Conservation (phyloP, 805 yeast species). For the Candida easanensis region DNA sequence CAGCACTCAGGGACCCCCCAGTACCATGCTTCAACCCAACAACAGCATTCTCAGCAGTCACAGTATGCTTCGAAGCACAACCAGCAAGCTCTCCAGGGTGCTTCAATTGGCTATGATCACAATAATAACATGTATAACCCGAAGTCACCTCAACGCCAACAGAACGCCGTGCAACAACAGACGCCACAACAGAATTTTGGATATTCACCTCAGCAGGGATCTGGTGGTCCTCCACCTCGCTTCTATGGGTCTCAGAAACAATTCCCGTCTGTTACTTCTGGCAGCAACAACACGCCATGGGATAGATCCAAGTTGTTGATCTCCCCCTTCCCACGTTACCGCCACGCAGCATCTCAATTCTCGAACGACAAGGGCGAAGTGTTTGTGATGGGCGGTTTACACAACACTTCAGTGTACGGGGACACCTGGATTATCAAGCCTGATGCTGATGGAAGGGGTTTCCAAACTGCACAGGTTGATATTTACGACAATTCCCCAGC, state of each 20-base stretch:
- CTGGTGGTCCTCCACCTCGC: constrained; percentile 8
- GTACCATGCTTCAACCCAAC: too few relatives aligned
- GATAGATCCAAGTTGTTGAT: constrained; percentile 55
- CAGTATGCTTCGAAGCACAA: constrained; percentile 1
- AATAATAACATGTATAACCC: constrained; percentile 25
- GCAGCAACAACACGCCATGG: constrained; percentile 52
- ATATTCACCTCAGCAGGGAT: constrained; percentile 6
- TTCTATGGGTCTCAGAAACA: constrained; percentile 15
- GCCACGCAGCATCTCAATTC: constrained; percentile 81
- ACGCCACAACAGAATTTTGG: constrained; percentile 1
- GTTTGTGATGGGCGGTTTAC: constrained; percentile 91
- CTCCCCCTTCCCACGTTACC: constrained; percentile 92
- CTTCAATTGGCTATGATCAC: constrained; percentile 19
- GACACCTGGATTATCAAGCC: constrained; percentile 90
- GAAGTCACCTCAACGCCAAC: constrained; percentile 24
- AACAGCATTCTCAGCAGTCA: constrained; percentile 2
- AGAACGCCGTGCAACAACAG: constrained; percentile 4
- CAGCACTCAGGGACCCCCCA: too few relatives aligned
- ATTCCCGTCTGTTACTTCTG: constrained; percentile 15
- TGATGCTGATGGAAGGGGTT: constrained; percentile 27
- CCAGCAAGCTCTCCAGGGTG: constrained; percentile 7
- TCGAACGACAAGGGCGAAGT: constrained; percentile 79
- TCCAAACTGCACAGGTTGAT: constrained; percentile 52
- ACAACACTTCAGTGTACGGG: constrained; percentile 89
- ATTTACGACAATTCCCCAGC: constrained; percentile 83